Evolutionary conservation across 1,284 basidiomycete species (phyloP), one percentile per base, ranked within the genome.

Genomic region (Schizophyllum amplum): DNA sequence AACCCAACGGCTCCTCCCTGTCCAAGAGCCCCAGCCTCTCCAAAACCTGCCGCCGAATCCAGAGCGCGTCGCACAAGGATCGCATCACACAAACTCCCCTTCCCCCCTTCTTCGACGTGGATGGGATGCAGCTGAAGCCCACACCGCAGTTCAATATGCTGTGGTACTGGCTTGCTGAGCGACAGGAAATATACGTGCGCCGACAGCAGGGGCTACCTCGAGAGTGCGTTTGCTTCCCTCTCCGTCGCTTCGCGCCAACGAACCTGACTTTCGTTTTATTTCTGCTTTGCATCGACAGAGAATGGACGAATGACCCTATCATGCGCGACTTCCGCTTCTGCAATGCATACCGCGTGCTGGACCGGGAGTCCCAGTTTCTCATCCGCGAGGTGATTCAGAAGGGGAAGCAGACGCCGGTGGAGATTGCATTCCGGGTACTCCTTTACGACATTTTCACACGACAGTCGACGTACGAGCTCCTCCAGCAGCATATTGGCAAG

Each of bases 391-490:
- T 87, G 48, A 80, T 87, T 59, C 78, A 83, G 63, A 81, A 79
- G 61, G 85, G 84, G 5, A 70, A 78, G 1, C 82, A 84, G 63
- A 66, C 71, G 15, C 74, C 71, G 6, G 67, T 67, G 4, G 84
- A 87, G 64, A 64, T 84, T 54, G 71, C 77, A 17, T 87, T 86
- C 61, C 81, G 85, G 22, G 72, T 86, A 51, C 58, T 83, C 24
- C 71, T 87, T 13, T 87, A 82, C 71, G 79, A 80, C 60, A 71
- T 71, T 4, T 87, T 83, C 68, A 84, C 81, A 55, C 77, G 70
- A 56, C 79, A 82, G 53, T 75, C 76, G 55, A 87, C 85, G 4
- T 87, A 81, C 73, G 74, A 83, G 63, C 69, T 77, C n/a, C 67
- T 87, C 22, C 68, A 71, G 49, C 55, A 66, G 2, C 62, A 75